phyloP scores from a whole-genome alignment of 129 eudicot genomes.

The Arctium minus region DNA sequence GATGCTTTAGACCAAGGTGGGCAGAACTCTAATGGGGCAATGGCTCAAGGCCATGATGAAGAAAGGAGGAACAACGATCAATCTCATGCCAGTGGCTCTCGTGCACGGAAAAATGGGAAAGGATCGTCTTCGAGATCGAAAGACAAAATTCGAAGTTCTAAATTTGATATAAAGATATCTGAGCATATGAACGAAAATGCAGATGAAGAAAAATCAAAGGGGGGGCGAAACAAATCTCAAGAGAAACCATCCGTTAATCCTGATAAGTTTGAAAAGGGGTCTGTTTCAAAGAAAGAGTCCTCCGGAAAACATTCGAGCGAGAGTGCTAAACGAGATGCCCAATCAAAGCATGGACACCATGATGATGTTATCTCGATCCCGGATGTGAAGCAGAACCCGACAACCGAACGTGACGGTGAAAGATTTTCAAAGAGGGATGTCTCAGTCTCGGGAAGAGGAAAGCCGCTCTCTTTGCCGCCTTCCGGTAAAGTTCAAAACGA shows the following conservation, averaged over 20 bases:
- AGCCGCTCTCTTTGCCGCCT: constrained; percentile 61
- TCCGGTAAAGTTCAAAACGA: constrained; percentile 60
- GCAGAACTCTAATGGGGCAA: constrained; percentile 13
- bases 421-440: constrained; percentile 50
- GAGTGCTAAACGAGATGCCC: constrained; percentile 33
- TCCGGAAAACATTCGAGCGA: constrained; percentile 36
- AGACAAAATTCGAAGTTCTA: constrained; percentile 48
- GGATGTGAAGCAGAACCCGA: constrained; percentile 43
- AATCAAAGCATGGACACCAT: constrained; percentile 9
- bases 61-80: constrained; percentile 28
- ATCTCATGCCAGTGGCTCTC: constrained; percentile 33
- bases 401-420: constrained; percentile 36
- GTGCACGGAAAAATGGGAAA: constrained; percentile 47
- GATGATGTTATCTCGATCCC: constrained; percentile 24
- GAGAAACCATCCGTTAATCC: constrained; percentile 45
- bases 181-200: constrained; percentile 25
- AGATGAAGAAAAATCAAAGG: constrained; percentile 45
- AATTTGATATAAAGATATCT: constrained; percentile 46
- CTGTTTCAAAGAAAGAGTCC: constrained; percentile 40
- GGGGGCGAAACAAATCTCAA: constrained; percentile 42
- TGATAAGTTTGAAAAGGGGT: constrained; percentile 40
- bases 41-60: constrained; percentile 30
- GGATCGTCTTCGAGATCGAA: constrained; percentile 62
- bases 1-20: background rate
- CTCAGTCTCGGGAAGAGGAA: constrained; percentile 43